Evolutionary conservation across 768 basidiomycete species (phyloP).

Genomic region (Tylopilus cervinicoccineus): DNA sequence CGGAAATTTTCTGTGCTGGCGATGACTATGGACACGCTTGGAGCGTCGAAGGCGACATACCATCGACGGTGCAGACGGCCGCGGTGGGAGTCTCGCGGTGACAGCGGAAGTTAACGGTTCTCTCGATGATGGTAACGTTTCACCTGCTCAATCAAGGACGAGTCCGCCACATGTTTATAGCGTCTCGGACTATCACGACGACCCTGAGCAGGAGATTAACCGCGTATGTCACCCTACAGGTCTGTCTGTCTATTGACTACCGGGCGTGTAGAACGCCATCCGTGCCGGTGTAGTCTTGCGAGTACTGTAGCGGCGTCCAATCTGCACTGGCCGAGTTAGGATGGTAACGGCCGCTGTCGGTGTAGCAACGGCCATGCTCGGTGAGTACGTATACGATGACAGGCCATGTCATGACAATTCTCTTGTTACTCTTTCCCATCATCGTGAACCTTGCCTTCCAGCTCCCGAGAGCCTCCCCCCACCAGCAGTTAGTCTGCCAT

Average conservation of each 20-base stretch:
- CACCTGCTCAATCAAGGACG: background rate
- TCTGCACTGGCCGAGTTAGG: slow-evolving; percentile 4
- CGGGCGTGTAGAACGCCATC: too few species aligned
- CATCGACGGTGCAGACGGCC: slow-evolving; percentile 3
- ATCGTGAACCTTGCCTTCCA: slow-evolving; percentile 9
- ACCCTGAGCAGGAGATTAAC: background rate
- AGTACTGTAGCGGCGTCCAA: background rate
- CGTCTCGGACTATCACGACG: too few species aligned
- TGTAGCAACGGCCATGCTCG: slow-evolving; percentile 16
- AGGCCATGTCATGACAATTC: slow-evolving; percentile 1
- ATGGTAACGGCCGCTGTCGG: slow-evolving; percentile 16
- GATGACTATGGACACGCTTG: slow-evolving; percentile 2
- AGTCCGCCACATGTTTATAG: too few species aligned
- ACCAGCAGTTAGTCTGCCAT: slow-evolving; percentile 46
- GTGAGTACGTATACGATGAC: background rate
- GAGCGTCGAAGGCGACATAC: slow-evolving; percentile 5
- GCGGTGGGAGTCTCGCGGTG: background rate
- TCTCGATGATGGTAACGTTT: too few species aligned
- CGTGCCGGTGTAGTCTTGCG: background rate
- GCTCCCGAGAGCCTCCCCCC: slow-evolving; percentile 7
- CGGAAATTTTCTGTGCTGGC: slow-evolving; percentile 68
- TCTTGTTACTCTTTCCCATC: slow-evolving; percentile 26
- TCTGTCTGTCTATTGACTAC: too few species aligned
- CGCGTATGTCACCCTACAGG: background rate
- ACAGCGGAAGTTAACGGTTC: too few species aligned